Evolutionary conservation across 2,329 filamentous ascomycete genomes (phyloP).

Genomic region (Apiospora aurea): DNA sequence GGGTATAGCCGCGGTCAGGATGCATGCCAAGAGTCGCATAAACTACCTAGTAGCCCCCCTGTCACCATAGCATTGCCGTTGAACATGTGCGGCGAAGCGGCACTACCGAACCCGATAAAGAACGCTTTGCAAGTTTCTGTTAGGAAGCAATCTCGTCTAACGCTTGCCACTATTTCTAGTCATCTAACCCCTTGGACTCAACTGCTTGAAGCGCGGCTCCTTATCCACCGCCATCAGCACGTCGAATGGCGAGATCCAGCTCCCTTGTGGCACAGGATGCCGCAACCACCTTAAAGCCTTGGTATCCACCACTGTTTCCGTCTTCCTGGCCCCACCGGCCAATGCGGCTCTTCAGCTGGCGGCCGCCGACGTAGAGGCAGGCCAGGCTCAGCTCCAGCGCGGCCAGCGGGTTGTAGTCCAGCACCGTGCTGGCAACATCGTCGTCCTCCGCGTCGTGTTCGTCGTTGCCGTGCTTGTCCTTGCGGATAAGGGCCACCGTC

Average conservation of each 20-base stretch:
- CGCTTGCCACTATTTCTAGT: too few relatives aligned
- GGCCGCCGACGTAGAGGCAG: conserved; percentile 36
- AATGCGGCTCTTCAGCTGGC: neutral
- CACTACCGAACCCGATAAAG: too few relatives aligned
- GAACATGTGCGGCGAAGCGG: too few relatives aligned
- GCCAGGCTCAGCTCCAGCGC: conserved; percentile 41
- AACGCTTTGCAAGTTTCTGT: neutral
- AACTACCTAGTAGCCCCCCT: too few relatives aligned
- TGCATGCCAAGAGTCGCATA: neutral
- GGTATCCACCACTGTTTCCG: conserved; percentile 30
- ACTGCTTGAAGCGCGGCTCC: neutral
- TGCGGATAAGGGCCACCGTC: conserved; percentile 48
- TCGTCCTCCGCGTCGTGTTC: conserved; percentile 27
- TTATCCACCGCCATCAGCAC: conserved; percentile 30
- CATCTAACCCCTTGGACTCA: neutral
- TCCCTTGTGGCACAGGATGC: conserved; percentile 40
- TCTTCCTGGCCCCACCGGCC: conserved; percentile 23
- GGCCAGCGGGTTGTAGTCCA: conserved; percentile 26
- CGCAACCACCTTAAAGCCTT: conserved; percentile 42
- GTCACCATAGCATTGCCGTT: too few relatives aligned
- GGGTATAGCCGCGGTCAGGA: neutral
- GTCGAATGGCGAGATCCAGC: conserved; percentile 35
- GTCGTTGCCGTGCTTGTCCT: conserved; percentile 29
- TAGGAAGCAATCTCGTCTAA: neutral
- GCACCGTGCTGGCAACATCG: neutral